Evolutionary conservation across 768 basidiomycete genomes (phyloP).

Genomic region (Agaricus sinodeliciosus): DNA sequence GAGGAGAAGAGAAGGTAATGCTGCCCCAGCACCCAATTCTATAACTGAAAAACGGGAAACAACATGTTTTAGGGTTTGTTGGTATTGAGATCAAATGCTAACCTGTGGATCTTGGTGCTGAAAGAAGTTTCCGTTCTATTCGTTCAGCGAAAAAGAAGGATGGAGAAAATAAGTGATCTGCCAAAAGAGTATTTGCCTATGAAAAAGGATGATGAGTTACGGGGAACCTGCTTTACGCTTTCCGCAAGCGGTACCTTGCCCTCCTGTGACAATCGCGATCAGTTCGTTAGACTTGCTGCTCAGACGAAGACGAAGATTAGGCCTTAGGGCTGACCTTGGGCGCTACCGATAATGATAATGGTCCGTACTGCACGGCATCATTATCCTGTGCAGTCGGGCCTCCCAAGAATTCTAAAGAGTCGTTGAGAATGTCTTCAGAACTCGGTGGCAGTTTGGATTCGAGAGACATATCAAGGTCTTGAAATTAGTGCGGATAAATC

Average conservation of each 20-base stretch:
- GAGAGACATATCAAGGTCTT: neutral
- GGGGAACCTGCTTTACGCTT: no score
- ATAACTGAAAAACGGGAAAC: conserved; percentile 35
- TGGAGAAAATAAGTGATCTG: conserved; percentile 70
- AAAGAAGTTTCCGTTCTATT: conserved; percentile 50
- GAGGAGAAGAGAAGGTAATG: conserved; percentile 57
- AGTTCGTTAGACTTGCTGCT: conserved; percentile 34
- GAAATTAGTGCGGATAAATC: neutral
- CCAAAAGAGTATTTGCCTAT: conserved; percentile 65
- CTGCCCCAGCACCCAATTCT: conserved; percentile 69
- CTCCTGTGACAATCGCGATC: conserved; percentile 5
- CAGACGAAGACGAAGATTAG: conserved; percentile 26
- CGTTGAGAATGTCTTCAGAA: conserved; percentile 46
- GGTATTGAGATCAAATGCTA: neutral
- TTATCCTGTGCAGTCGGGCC: conserved; percentile 36
- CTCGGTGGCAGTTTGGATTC: conserved; percentile 13
- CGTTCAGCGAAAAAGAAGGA: conserved; percentile 59
- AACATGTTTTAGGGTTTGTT: neutral
- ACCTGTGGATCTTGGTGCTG: conserved; percentile 36
- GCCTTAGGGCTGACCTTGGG: conserved; percentile 39
- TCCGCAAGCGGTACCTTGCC: neutral
- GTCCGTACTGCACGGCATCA: conserved; percentile 44
- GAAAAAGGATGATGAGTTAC: neutral
- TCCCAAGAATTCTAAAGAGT: conserved; percentile 46
- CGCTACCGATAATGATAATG: conserved; percentile 46